A percentile compares a stretch with the other conserved stretches of the same genome.
These are phyloP conservation scores for Lactarius quietus DNA, from an alignment of 768 basidiomycete species.

Conservation along the genomic window DNA sequence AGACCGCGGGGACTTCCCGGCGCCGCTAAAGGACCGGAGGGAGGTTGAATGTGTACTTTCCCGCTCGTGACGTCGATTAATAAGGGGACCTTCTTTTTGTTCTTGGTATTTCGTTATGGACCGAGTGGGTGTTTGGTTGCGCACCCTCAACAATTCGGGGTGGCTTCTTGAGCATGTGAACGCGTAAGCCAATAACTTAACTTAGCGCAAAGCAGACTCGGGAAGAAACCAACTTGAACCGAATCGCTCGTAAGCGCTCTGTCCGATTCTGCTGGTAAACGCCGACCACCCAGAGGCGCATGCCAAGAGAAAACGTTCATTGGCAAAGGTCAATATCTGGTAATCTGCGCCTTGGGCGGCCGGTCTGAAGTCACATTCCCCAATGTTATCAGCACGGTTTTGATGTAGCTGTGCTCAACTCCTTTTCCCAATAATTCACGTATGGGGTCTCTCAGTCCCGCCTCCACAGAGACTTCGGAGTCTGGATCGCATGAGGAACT, in stretches of 20 bases:
- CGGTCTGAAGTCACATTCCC: not conserved
- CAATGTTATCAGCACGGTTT: not conserved
- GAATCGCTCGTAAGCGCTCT: too few species aligned
- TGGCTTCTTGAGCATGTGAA: too few species aligned
- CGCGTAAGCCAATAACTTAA: too few species aligned
- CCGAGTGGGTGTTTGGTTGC: too few species aligned
- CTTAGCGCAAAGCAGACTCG: too few species aligned
- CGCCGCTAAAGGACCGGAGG: slow-evolving; percentile 34
- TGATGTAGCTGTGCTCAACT: not conserved
- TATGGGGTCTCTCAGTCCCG: slow-evolving; percentile 4
- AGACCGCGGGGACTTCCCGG: slow-evolving; percentile 33
- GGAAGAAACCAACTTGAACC: too few species aligned
- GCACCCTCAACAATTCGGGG: too few species aligned
- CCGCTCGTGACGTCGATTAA: not conserved
- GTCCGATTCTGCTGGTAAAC: not conserved
- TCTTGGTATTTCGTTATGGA: not conserved
- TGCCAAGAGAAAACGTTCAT: slow-evolving; percentile 5
- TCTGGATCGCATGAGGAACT: slow-evolving; percentile 5
- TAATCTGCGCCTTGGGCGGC: not conserved
- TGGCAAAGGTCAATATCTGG: not conserved
- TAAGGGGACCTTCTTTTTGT: not conserved
- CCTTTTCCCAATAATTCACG: not conserved
- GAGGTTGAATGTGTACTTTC: slow-evolving; percentile 36
- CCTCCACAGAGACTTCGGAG: not conserved
- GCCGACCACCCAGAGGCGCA: not conserved